Evolutionary conservation across 176 grass and related monocot genomes (phyloP), one percentile per base, ranked within the genome.

Genomic region (Poa pratensis): DNA sequence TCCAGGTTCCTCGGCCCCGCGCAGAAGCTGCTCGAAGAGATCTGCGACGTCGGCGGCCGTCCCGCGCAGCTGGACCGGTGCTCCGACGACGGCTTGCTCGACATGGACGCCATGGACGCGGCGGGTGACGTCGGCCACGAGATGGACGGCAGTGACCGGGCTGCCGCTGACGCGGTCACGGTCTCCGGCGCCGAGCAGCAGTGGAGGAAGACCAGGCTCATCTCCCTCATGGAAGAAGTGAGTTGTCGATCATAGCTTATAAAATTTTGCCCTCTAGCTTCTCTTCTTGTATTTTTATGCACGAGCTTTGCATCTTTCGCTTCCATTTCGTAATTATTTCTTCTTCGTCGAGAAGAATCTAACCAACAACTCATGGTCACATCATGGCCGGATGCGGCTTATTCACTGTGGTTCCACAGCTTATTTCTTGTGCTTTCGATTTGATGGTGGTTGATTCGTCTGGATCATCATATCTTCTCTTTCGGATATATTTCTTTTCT

Each of bases 131-230:
- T 84, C 55, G 80, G 85, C 26, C 71, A 87, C 61, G 76, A 83
- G 3, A 74, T 94, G 81, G 87, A 94, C 60, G 66, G 72, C 48
- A 76, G 77, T 16, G 85, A 78, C 13, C 74, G 75, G 17, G 90
- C 86, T 4, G 58, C 86, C 5, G 86, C 73, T 6, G 92, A 96
- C 37, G 86, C 69, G 0, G 86, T 82, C 68, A 50, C 75, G 3
- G 92, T 90, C 27, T 87, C 85, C 23, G 75, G 91, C 46, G 77
- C 78, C 34, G 94, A 99, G 78, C 90, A 92, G 84, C 94, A 92
- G 86, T 99, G 97, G 97, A 96, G 89, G 90, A 99, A 99, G 89
- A 91, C 97, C 11, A 94, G 88, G 74, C 97, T 99, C 60, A 82
- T 99, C 70, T 92, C 94, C 57, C 76, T 96, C 84, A 87, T 96